These are phyloP conservation scores for Chalara sp. DNA, from an alignment of 2,329 filamentous ascomycete species.

Conservation along the genomic window DNA sequence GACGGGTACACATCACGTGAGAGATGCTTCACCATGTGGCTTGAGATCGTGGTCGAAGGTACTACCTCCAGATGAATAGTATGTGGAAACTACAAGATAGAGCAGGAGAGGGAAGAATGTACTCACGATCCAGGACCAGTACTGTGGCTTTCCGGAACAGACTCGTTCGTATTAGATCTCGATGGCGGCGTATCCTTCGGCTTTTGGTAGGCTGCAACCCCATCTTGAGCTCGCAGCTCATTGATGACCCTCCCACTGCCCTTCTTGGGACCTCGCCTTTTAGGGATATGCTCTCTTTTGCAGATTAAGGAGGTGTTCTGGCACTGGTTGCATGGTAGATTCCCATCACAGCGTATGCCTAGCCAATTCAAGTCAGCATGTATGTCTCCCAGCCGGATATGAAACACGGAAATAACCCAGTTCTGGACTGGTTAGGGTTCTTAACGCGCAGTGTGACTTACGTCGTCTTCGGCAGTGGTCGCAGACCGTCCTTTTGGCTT, in stretches of 20 bases:
- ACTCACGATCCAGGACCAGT: slow-evolving; percentile 19
- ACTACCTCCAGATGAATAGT: no score
- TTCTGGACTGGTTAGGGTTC: no score
- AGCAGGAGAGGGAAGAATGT: neutral
- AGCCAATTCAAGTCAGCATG: no score
- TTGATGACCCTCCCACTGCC: slow-evolving; percentile 57
- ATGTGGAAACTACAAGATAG: slow-evolving; percentile 33
- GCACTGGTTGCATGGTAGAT: slow-evolving; percentile 53
- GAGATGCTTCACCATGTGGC: no score
- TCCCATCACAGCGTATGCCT: slow-evolving; percentile 16
- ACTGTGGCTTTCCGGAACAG: slow-evolving; percentile 13
- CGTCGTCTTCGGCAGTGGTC: no score
- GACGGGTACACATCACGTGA: no score
- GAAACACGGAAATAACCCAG: no score
- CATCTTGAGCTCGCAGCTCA: slow-evolving; percentile 46
- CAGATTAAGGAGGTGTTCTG: slow-evolving; percentile 51
- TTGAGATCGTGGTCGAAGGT: no score
- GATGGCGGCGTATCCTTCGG: slow-evolving; percentile 33
- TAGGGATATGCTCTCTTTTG: slow-evolving; percentile 57
- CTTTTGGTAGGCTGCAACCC: slow-evolving; percentile 31
- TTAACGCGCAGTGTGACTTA: no score
- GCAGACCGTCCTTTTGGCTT: no score
- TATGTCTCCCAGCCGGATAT: no score
- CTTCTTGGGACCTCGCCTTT: slow-evolving; percentile 57
- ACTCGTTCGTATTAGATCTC: slow-evolving; percentile 23